These are phyloP conservation scores for Boletus barrowsii DNA, from an alignment of 768 basidiomycete genomes.

Conservation along the genomic window DNA sequence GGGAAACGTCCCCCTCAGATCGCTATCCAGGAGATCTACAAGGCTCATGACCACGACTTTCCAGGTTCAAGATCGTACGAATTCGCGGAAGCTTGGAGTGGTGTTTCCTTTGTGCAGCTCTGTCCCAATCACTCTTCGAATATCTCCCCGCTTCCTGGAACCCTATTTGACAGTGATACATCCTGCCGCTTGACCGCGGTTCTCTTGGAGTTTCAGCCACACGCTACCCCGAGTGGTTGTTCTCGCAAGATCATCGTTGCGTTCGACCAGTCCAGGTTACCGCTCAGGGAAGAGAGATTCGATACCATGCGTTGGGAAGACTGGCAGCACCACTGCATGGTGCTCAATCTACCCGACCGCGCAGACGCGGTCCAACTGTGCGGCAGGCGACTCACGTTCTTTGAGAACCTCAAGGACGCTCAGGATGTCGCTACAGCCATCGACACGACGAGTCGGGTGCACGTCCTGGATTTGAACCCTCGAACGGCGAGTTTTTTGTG, in stretches of 20 bases:
- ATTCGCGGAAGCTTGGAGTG: slow-evolving; percentile 51
- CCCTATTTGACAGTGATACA: slow-evolving; percentile 59
- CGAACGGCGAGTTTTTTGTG: slow-evolving; percentile 23
- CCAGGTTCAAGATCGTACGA: slow-evolving; percentile 39
- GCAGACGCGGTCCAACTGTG: slow-evolving; percentile 29
- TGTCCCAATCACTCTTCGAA: slow-evolving; percentile 46
- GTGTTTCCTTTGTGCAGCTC: slow-evolving; percentile 43
- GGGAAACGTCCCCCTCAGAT: slow-evolving; percentile 33
- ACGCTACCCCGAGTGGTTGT: slow-evolving; percentile 33
- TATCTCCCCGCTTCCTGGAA: slow-evolving; percentile 35
- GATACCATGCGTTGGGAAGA: slow-evolving; percentile 51
- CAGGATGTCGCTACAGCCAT: neutral
- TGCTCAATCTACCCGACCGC: slow-evolving; percentile 32
- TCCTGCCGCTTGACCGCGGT: slow-evolving; percentile 45
- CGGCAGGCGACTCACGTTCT: slow-evolving; percentile 31
- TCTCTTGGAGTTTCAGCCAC: slow-evolving; percentile 41
- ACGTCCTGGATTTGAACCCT: slow-evolving; percentile 31
- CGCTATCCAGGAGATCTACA: slow-evolving; percentile 21
- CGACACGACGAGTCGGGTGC: slow-evolving; percentile 24
- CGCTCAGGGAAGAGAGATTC: slow-evolving; percentile 41
- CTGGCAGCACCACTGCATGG: slow-evolving; percentile 44
- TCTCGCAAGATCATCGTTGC: slow-evolving; percentile 47
- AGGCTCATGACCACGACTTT: slow-evolving; percentile 5
- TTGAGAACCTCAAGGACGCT: slow-evolving; percentile 27
- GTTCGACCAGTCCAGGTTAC: slow-evolving; percentile 52